These are phyloP conservation scores for Calonectria hawksworthii DNA, from an alignment of 2,329 filamentous ascomycete genomes.

Conservation along the genomic window DNA sequence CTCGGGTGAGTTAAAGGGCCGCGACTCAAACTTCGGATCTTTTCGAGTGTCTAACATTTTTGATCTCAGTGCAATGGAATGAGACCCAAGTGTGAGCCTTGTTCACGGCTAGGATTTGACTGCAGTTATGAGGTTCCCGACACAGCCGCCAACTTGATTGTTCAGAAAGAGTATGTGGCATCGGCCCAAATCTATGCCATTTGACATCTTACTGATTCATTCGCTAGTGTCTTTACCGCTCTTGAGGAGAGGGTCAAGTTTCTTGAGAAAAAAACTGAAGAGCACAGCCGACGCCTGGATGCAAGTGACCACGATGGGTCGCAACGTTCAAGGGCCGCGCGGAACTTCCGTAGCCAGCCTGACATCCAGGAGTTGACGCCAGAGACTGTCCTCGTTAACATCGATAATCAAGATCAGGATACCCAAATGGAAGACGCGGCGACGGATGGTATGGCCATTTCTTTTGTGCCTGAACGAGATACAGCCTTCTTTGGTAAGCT, in stretches of 20 bases:
- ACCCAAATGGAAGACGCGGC: conserved; percentile 23
- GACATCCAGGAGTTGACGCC: background rate
- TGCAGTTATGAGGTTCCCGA: conserved; percentile 30
- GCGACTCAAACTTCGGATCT: background rate
- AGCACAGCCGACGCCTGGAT: conserved; percentile 23
- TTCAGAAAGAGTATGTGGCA: conserved; percentile 21
- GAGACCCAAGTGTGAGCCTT: conserved; percentile 29
- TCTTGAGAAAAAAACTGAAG: conserved; percentile 13
- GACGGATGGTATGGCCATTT: conserved; percentile 34
- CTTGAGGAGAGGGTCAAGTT: conserved; percentile 26
- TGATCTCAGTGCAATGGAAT: conserved; percentile 26
- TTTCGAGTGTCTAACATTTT: background rate
- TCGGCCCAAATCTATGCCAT: background rate
- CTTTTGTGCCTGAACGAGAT: conserved; percentile 31
- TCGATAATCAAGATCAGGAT: conserved; percentile 22
- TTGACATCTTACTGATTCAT: background rate
- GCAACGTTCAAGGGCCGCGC: background rate
- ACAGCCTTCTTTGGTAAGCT: conserved; percentile 32
- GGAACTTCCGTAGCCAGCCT: background rate
- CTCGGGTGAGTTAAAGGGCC: background rate
- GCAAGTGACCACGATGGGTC: background rate
- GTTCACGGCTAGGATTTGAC: conserved; percentile 27
- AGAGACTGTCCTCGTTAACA: conserved; percentile 18
- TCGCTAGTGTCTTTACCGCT: conserved; percentile 19
- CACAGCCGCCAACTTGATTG: conserved; percentile 24